Evolutionary conservation across 1,284 basidiomycete genomes (phyloP), one percentile per base, ranked within the genome.

Genomic region (Tilletia horrida): DNA sequence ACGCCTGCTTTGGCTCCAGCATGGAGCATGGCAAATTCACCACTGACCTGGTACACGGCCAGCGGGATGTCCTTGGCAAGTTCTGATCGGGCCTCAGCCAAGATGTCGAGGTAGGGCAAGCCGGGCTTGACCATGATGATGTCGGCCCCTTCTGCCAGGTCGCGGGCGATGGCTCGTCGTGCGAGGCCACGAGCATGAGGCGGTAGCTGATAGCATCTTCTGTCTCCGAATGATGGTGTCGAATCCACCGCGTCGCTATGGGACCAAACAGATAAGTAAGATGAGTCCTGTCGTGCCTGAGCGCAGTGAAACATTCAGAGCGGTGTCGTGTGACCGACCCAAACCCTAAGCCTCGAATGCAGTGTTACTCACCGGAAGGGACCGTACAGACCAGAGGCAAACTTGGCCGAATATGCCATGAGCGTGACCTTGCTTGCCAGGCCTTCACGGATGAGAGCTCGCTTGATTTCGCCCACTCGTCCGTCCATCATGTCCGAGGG

Each of bases 401-500:
- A 99, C 83, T 99, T 99, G 69, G 96, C 96, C n/a, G 92, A 91
- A 83, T 99, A 99, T 61, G 90, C 89, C 96, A 99, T 98, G 47
- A 99, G 85, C 3, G 91, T 91, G 80, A 71, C 71, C 63, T 72
- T 73, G 64, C 73, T 91, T 90, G 77, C 88, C 86, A 84, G 95
- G 14, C 93, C 91, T 47, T 86, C 86, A 69, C 91, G 88, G 68
- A 96, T 90, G 67, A 99, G 85, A 1, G 86, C 87, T 47, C 88
- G 85, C 83, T 97, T 98, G 84, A 99, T 98, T 9, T 89, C 88
- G 67, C 87, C 88, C 69, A 99, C 89, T 27, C 95, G 86, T 0
- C 94, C 95, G 81, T 99, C 96, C 94, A 98, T 98, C 96, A 99
- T 99, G 83, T 98, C 96, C 80, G 92, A 96, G 1, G 96, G 96